Percentiles rank a stretch among this genome's conserved stretches.
Evolutionary conservation across 139 green algal genomes (phyloP).

Genomic region (Coelastrella sp.): DNA sequence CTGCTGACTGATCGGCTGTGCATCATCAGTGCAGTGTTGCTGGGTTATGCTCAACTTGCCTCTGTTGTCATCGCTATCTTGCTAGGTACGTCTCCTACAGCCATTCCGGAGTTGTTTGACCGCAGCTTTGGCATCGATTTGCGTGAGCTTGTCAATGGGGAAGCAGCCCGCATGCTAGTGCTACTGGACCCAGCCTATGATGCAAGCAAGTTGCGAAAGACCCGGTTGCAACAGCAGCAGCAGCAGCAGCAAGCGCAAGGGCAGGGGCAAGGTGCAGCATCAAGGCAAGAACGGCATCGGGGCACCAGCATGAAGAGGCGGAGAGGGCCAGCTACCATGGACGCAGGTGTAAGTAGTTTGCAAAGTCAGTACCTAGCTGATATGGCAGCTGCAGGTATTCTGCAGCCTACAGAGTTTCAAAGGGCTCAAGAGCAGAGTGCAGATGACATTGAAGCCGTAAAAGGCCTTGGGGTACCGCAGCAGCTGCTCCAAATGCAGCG

Average conservation of each 20-base stretch:
- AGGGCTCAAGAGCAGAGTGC: slow-evolving; percentile 4
- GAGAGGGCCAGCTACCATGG: neutral
- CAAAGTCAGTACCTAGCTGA: neutral
- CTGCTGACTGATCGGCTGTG: too few relatives aligned
- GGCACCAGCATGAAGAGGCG: neutral
- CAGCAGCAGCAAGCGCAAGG: too few relatives aligned
- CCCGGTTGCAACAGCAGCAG: neutral
- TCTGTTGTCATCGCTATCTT: too few relatives aligned
- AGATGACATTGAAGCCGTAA: neutral
- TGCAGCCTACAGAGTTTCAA: slow-evolving; percentile 19
- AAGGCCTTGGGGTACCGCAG: neutral
- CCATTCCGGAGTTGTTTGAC: slow-evolving; percentile 34
- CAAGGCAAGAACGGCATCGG: too few relatives aligned
- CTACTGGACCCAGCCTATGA: slow-evolving; percentile 16
- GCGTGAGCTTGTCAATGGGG: neutral
- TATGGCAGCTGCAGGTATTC: slow-evolving; percentile 2
- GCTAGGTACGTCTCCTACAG: neutral
- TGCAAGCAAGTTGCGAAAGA: neutral
- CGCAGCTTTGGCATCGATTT: neutral
- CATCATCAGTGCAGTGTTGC: too few relatives aligned
- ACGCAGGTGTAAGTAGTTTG: neutral
- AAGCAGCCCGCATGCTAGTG: slow-evolving; percentile 32
- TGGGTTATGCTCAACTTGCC: too few relatives aligned
- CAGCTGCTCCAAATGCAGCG: slow-evolving; percentile 18
- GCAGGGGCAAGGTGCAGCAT: too few relatives aligned